Base-by-base conservation (phyloP, 305 asterid species). In the Fraxinus angustifolia region DNA sequence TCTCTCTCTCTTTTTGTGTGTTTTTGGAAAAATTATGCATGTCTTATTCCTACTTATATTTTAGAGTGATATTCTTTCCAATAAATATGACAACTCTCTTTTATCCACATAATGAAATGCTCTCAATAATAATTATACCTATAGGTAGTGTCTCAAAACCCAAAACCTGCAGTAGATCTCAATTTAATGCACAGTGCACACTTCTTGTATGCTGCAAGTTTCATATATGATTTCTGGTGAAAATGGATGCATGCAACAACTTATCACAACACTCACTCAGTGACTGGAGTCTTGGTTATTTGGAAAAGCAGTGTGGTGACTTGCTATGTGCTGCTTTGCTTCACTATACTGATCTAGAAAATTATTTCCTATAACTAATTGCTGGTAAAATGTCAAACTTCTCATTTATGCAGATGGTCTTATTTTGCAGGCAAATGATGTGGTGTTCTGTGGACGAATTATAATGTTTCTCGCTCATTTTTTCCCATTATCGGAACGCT, bases 401-500 rank as follows among this genome's bases (percentile, higher is more conserved):
- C 83, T 73, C 72, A 62, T 72, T 31, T 36, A 19, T 80, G 79
- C 40, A 30, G 71, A 45, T 7, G 35, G 78, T 75, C 60, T 85
- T 73, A 73, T 78, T 21, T 86, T 91, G 84, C 91, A 92, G 99
- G 99, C 98, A 79, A 95, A 95, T 90, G 98, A 95, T 87, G 99
- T 95, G 11, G 99, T 95, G 81, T 95, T 95, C 85, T 93, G 98
- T 71, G 99, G 99, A 81, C 93, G 99, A 83, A 93, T 95, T 82
- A 95, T 95, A 80, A 95, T 95, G 99, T 95, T 95, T 89, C 99
- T 95, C 76, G 98, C 99, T 74, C 99, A 95, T 82, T 93, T 95
- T 85, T 95, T 95, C 30, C 99, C 99, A 53, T 85, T 95, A 83
- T 95, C 99, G 34, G 99, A 95, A 86, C 99, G 99, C 83, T 95